Percentiles rank a stretch among this genome's conserved stretches.
These are phyloP conservation scores for Podospora fimiseda DNA, from an alignment of 495 filamentous ascomycete genomes.

Conservation along the genomic window DNA sequence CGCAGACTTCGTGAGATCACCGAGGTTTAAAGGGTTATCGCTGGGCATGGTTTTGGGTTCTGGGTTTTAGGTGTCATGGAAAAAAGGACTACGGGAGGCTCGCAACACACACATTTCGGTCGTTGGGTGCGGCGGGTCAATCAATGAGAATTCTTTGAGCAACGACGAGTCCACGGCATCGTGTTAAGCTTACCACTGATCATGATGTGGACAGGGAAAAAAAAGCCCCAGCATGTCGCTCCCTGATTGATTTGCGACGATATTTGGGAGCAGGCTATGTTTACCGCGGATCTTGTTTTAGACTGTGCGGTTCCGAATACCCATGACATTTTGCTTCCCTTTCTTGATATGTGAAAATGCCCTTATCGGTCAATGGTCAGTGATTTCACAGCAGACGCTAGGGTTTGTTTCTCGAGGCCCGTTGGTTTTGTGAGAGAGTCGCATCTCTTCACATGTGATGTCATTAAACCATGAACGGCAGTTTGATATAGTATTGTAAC, in stretches of 20 bases:
- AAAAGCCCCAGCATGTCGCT: constrained; percentile 7
- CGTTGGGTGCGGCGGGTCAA: constrained; percentile 27
- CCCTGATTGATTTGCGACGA: constrained; percentile 9
- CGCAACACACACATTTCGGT: constrained; percentile 28
- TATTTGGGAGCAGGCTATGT: constrained; percentile 8
- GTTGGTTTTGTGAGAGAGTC: too few relatives aligned
- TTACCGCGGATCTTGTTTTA: not conserved
- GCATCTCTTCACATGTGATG: too few relatives aligned
- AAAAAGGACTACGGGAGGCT: constrained; percentile 32
- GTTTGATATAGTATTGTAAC: too few relatives aligned
- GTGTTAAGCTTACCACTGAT: constrained; percentile 17
- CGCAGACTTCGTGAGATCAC: constrained; percentile 95
- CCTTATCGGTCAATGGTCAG: too few relatives aligned
- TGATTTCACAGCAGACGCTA: too few relatives aligned
- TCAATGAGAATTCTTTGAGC: constrained; percentile 33
- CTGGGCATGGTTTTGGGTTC: constrained; percentile 25
- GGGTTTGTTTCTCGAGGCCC: too few relatives aligned
- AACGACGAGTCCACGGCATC: constrained; percentile 20
- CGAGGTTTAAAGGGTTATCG: constrained; percentile 64
- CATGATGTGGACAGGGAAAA: constrained; percentile 6
- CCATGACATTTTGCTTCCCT: not conserved
- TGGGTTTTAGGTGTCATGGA: constrained; percentile 32
- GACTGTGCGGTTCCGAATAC: not conserved
- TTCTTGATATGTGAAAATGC: too few relatives aligned
- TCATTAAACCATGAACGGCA: too few relatives aligned